A percentile compares a stretch with the other conserved stretches of the same genome.
These are phyloP conservation scores for Talinum fruticosum DNA, from an alignment of 148 eudicot genomes.

Conservation along the genomic window DNA sequence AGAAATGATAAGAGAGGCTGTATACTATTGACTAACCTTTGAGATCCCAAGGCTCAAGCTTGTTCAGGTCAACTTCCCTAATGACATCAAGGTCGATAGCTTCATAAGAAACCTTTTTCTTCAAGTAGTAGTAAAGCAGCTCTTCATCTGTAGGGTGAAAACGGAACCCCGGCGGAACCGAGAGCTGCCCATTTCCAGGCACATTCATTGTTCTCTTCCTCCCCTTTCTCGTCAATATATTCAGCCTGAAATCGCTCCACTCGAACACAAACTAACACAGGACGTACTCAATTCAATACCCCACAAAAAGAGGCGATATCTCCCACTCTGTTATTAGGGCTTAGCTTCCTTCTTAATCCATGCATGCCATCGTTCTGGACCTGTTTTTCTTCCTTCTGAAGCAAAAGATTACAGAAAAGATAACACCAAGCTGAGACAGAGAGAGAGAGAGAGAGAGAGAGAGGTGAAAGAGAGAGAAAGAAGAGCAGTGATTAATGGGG, in stretches of 20 bases:
- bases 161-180: slow-evolving; percentile 94
- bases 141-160: slow-evolving; percentile 98
- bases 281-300: no score
- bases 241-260: slow-evolving; percentile 14
- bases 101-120: slow-evolving; percentile 89
- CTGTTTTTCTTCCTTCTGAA: slow-evolving; percentile 13
- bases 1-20: neutral
- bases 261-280: neutral
- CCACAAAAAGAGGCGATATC: neutral
- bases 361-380: slow-evolving; percentile 5
- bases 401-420: neutral
- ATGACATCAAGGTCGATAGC: slow-evolving; percentile 93
- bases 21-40: slow-evolving; percentile 49
- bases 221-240: neutral
- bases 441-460: neutral
- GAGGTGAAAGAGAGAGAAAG: slow-evolving; percentile 2
- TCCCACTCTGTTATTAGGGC: neutral
- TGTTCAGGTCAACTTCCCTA: slow-evolving; percentile 93
- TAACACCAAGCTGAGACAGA: neutral
- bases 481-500: slow-evolving; percentile 22
- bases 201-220: slow-evolving; percentile 31
- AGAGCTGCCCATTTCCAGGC: slow-evolving; percentile 46
- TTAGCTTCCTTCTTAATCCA: neutral
- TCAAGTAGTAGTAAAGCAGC: slow-evolving; percentile 76
- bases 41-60: slow-evolving; percentile 98